phyloP scores from a whole-genome alignment of 371 early-diverging fungal genomes.

The Smittium mucronatum region DNA sequence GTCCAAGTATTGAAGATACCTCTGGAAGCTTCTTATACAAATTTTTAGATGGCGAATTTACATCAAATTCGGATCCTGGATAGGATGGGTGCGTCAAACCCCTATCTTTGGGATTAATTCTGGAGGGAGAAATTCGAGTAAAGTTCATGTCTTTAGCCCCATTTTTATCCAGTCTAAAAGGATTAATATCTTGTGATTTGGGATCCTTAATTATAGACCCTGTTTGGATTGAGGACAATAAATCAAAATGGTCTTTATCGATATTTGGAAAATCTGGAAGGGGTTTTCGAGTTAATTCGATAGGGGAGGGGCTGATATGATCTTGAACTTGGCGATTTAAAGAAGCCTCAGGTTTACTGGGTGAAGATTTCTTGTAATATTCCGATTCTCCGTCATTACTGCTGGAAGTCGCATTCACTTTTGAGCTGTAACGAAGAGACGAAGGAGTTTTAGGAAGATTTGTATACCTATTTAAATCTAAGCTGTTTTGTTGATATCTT shows the following conservation, averaged over 20 bases:
- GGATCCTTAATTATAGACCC: background rate
- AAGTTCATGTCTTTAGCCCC: too few relatives aligned
- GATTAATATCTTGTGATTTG: too few relatives aligned
- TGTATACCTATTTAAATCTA: background rate
- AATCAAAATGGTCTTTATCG: conserved; percentile 1
- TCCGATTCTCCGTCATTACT: background rate
- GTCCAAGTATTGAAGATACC: too few relatives aligned
- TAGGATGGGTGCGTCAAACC: too few relatives aligned
- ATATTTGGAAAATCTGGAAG: background rate
- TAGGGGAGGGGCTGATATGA: background rate
- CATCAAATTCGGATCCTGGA: too few relatives aligned
- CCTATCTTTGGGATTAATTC: too few relatives aligned
- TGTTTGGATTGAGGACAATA: conserved; percentile 10
- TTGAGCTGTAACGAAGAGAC: background rate
- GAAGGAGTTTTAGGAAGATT: conserved; percentile 7
- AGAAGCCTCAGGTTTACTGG: background rate
- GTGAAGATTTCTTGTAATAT: background rate
- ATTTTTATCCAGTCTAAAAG: too few relatives aligned
- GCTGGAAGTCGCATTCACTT: background rate
- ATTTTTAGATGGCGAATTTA: too few relatives aligned
- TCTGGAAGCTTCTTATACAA: too few relatives aligned
- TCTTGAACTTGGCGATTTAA: background rate
- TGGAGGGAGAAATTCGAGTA: too few relatives aligned
- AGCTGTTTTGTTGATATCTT: background rate
- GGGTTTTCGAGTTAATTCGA: background rate